Percentiles rank a stretch among this genome's conserved stretches.
These are phyloP conservation scores for Candida morakotiae DNA, from an alignment of 805 yeast genomes.

Conservation along the genomic window DNA sequence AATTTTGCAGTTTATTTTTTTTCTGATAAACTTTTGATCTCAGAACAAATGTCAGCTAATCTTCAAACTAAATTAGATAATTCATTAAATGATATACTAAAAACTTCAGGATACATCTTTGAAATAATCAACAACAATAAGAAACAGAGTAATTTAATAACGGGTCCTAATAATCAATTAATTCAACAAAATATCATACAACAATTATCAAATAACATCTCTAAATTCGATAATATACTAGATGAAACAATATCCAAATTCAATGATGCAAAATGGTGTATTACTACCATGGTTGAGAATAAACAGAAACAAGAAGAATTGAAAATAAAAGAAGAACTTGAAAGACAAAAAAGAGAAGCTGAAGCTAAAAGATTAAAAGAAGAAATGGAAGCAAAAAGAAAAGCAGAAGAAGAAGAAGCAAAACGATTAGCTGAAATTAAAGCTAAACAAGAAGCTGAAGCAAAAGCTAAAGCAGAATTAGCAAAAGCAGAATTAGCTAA, in stretches of 20 bases:
- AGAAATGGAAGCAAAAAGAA: constrained; percentile 11
- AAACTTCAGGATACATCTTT: constrained; percentile 40
- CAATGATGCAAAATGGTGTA: constrained; percentile 42
- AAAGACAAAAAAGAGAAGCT: constrained; percentile 24
- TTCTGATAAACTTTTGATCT: too few relatives aligned
- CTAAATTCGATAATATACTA: constrained; percentile 37
- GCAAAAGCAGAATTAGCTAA: constrained; percentile 10
- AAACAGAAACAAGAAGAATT: constrained; percentile 39
- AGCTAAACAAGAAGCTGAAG: constrained; percentile 11
- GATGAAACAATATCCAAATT: constrained; percentile 39
- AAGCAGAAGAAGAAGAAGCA: constrained; percentile 18
- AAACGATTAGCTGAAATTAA: constrained; percentile 12
- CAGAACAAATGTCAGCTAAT: constrained; percentile 23
- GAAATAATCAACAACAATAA: constrained; percentile 39
- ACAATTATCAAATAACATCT: constrained; percentile 30
- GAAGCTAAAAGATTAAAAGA: constrained; percentile 18
- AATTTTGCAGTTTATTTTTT: too few relatives aligned
- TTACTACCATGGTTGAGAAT: constrained; percentile 38
- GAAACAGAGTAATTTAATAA: constrained; percentile 36
- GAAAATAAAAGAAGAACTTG: constrained; percentile 32
- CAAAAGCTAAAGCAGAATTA: constrained; percentile 15
- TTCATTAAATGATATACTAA: constrained; percentile 38
- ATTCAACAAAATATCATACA: constrained; percentile 33
- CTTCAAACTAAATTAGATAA: constrained; percentile 36
- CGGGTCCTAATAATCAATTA: constrained; percentile 40